These are phyloP conservation scores for Parathielavia hyrcaniae DNA, from an alignment of 495 filamentous ascomycete genomes.

Conservation along the genomic window DNA sequence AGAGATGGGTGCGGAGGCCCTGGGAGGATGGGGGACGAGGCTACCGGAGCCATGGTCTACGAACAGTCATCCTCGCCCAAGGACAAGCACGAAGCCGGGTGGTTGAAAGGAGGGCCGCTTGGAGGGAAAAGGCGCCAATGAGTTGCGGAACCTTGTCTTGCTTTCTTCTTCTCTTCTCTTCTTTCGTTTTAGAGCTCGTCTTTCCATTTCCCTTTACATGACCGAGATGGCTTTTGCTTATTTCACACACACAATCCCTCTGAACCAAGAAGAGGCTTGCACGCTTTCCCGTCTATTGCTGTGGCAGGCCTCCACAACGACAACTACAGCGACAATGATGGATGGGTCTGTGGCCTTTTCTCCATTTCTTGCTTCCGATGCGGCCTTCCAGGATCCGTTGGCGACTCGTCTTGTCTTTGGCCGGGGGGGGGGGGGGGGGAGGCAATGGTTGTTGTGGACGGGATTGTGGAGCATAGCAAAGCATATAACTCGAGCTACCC, in stretches of 20 bases:
- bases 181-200: conserved; percentile 30
- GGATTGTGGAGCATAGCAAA: neutral
- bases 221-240: conserved; percentile 39
- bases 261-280: conserved; percentile 31
- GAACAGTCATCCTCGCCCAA: conserved; percentile 12
- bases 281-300: conserved; percentile 25
- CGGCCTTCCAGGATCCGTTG: conserved; percentile 31
- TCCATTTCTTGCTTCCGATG: conserved; percentile 22
- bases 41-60: conserved; percentile 4
- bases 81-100: conserved; percentile 23
- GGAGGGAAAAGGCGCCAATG: conserved; percentile 21
- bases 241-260: conserved; percentile 29
- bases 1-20: conserved; percentile 16
- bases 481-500: conserved; percentile 3
- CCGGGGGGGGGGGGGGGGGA: conserved; percentile 6
- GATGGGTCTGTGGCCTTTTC: conserved; percentile 24
- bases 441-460: conserved; percentile 12
- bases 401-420: conserved; percentile 10
- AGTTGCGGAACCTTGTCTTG: conserved; percentile 31
- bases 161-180: conserved; percentile 24
- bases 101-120: conserved; percentile 23
- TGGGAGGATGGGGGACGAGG: conserved; percentile 6
- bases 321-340: neutral
- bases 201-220: conserved; percentile 41
- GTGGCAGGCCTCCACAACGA: conserved; percentile 38